Conservation (phyloP, 495 filamentous ascomycete genomes). For the Neurospora pannonica region DNA sequence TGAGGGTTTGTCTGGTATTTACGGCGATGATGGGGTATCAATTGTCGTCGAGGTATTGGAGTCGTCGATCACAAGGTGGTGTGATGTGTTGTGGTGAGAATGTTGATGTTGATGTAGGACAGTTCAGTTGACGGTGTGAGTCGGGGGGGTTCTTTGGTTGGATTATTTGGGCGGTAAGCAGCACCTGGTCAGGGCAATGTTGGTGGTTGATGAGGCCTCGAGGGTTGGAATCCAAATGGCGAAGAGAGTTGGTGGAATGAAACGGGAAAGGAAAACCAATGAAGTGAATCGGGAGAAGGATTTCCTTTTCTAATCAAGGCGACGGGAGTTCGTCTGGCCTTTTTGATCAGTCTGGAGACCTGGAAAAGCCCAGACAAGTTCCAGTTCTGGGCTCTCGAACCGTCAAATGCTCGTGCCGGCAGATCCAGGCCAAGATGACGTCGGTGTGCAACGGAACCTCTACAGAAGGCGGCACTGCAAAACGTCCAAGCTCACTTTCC, state of each 20-base stretch:
- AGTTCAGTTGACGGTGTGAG: neutral
- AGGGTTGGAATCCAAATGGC: neutral
- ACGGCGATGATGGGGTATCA: neutral
- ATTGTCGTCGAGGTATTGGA: neutral
- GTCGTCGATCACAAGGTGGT: neutral
- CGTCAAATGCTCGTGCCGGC: neutral
- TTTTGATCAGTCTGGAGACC: neutral
- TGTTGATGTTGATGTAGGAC: neutral
- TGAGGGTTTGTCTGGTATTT: neutral
- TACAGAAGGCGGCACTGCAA: neutral
- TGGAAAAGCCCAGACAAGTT: neutral
- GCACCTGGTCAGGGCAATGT: neutral
- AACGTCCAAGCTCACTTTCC: neutral
- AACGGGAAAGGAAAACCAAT: neutral
- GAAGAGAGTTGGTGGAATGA: neutral
- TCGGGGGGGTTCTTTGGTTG: neutral
- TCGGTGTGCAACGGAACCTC: conserved; percentile 16
- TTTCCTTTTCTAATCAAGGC: conserved; percentile 8
- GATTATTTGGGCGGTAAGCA: neutral
- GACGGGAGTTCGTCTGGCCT: neutral
- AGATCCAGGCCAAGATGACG: conserved; percentile 13
- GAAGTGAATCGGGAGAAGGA: neutral
- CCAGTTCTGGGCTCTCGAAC: neutral
- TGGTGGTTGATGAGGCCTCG: neutral
- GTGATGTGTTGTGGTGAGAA: neutral